Base-by-base conservation (phyloP, 257 asterid species). In the Oldenlandia corymbosa region DNA sequence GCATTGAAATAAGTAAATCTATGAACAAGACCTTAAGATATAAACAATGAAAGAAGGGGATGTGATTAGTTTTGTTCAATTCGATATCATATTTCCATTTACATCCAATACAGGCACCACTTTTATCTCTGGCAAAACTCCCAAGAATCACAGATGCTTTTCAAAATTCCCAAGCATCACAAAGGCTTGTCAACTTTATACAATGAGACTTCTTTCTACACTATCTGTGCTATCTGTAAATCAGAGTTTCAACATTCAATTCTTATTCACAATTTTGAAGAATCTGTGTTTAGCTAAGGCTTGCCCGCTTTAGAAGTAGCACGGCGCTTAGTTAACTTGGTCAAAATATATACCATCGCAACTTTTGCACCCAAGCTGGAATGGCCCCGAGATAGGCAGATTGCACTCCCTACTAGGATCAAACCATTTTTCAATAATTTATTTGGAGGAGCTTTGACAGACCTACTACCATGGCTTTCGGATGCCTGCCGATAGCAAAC, bases 341-440 rank as follows among this genome's bases (percentile, higher is more conserved):
- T 78, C 75, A 83, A 70, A 69, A 91, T 64, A 74, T 83, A 91
- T 10, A 91, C 92, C 90, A 88, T 79, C 53, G 94, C 95, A 60
- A 86, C 88, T 79, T 88, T 86, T 45, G 91, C 85, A 62, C 94
- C 90, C 76, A 91, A 76, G 79, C 83, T 80, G 60, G 95, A 79
- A 74, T 73, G 85, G 31, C 92, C 94, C 60, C 88, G 83, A 28
- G 88, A 84, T 60, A 91, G 75, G 83, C 84, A 88, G 67, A 88
- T 65, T 27, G 79, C 95, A 28, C 98, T 90, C 10, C 95, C 98
- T 5, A 84, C 68, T 60, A 88, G 49, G 72, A 86, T 68, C 67
- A 91, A 65, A 43, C 91, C 85, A 77, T 81, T 86, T 32, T 81
- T 75, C 47, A 91, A 82, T 69, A 84, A 58, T 58, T 76, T 80